Percentiles rank a stretch among this genome's conserved stretches.
These are phyloP conservation scores for Floccularia luteovirens DNA, from an alignment of 768 basidiomycete species.

Conservation along the genomic window DNA sequence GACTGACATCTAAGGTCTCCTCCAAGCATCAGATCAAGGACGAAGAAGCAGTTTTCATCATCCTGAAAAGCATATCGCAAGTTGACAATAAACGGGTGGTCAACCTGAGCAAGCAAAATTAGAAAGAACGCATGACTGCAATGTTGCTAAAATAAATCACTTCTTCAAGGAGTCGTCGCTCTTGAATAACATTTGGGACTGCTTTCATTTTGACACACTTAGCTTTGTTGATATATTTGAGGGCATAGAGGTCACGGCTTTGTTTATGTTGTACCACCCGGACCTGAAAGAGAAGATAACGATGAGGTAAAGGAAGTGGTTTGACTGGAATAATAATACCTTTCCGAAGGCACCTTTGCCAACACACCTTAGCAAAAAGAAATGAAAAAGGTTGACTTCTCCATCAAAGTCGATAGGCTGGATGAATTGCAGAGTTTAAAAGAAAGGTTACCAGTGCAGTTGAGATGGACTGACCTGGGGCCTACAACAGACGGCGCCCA, in stretches of 20 bases:
- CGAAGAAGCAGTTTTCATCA: conserved; percentile 98
- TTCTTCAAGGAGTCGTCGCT: conserved; percentile 92
- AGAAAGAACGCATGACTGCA: conserved; percentile 2
- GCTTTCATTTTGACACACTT: conserved; percentile 99
- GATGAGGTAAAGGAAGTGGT: conserved; percentile 6
- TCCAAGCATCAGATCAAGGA: conserved; percentile 94
- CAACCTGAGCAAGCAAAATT: conserved; percentile 48
- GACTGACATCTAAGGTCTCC: conserved; percentile 87
- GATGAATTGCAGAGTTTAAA: conserved; percentile 5
- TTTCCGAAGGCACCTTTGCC: conserved; percentile 99
- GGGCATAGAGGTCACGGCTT: conserved; percentile 90
- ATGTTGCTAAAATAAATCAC: conserved; percentile 28
- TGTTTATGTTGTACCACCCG: conserved; percentile 99
- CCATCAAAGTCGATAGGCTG: conserved; percentile 95
- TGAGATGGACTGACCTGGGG: conserved; percentile 46
- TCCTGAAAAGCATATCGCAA: conserved; percentile 96
- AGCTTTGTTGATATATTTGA: conserved; percentile 99
- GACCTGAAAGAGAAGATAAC: conserved; percentile 48
- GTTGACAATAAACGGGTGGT: conserved; percentile 94
- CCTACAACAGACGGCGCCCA: conserved; percentile 86
- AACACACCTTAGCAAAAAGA: conserved; percentile 90
- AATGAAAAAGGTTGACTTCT: conserved; percentile 95
- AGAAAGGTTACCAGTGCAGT: background rate
- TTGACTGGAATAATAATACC: conserved; percentile 34
- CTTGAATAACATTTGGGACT: conserved; percentile 95